Percentiles rank a stretch among this genome's conserved stretches.
These are phyloP conservation scores for Populus simonii DNA, from an alignment of 345 rosid species.

Conservation along the genomic window DNA sequence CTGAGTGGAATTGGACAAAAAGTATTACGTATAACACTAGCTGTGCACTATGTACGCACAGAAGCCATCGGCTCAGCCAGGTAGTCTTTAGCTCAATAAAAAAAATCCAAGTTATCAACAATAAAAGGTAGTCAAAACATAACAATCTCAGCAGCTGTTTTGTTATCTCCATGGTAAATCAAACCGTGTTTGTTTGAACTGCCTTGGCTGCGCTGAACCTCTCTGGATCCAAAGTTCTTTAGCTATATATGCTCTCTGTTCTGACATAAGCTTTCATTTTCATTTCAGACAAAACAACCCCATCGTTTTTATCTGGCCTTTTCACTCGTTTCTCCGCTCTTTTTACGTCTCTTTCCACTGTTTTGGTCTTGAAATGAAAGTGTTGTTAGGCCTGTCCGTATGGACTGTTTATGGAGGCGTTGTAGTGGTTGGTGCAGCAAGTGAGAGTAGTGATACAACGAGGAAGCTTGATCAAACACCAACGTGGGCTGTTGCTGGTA, in stretches of 20 bases:
- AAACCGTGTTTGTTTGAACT: background rate
- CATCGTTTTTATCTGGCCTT: background rate
- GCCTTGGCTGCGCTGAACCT: background rate
- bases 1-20: too few species aligned
- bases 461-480: slow-evolving; percentile 80
- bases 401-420: slow-evolving; percentile 6
- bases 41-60: too few species aligned
- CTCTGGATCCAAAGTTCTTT: background rate
- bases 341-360: background rate
- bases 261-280: background rate
- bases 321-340: background rate
- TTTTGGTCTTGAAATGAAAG: slow-evolving; percentile 5
- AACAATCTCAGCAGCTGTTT: background rate
- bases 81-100: too few species aligned
- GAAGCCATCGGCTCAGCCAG: too few species aligned
- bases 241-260: background rate
- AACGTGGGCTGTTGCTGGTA: slow-evolving; percentile 89
- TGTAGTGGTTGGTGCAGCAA: slow-evolving; percentile 9
- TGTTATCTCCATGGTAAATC: background rate
- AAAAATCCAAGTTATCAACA: too few species aligned
- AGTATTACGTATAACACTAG: too few species aligned
- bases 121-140: too few species aligned
- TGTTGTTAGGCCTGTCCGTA: background rate
- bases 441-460: background rate
- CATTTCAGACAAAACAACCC: background rate